Evolutionary conservation across 2,329 filamentous ascomycete genomes (phyloP).

Genomic region (Emmonsiellopsis sp.): DNA sequence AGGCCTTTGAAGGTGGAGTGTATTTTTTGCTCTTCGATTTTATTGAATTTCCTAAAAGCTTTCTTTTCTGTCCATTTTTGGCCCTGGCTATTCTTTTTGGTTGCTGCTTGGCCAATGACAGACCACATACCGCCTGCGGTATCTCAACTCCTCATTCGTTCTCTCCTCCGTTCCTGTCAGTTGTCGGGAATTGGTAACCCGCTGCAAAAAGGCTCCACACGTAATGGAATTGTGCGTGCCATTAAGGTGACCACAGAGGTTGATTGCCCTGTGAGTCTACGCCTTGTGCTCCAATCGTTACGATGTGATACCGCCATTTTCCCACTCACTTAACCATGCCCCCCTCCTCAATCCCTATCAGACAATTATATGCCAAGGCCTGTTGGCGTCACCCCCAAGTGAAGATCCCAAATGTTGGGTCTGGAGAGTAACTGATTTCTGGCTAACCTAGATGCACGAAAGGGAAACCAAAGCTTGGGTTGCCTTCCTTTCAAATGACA

Average conservation of each 20-base stretch:
- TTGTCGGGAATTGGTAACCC: slow-evolving; percentile 1
- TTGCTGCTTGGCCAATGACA: slow-evolving; percentile 1
- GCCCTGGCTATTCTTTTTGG: neutral
- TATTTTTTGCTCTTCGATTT: neutral
- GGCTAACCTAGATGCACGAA: neutral
- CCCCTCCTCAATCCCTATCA: neutral
- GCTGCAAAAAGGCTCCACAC: slow-evolving; percentile 3
- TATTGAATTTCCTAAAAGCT: neutral
- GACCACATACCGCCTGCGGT: neutral
- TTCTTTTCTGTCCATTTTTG: neutral
- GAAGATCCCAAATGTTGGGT: neutral
- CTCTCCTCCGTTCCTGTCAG: neutral
- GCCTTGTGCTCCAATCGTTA: slow-evolving; percentile 1
- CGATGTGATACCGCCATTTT: neutral
- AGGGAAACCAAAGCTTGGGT: neutral
- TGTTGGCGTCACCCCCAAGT: neutral
- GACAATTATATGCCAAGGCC: neutral
- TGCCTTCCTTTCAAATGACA: slow-evolving; percentile 6
- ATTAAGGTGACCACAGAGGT: neutral
- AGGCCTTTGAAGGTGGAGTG: neutral
- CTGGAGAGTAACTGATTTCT: neutral
- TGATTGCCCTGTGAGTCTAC: neutral
- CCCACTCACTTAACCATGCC: neutral
- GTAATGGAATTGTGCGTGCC: slow-evolving; percentile 1
- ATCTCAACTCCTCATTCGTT: neutral